Evolutionary conservation across 2,329 filamentous ascomycete genomes (phyloP), one percentile per base, ranked within the genome.

Genomic region (Xylaria sp.): DNA sequence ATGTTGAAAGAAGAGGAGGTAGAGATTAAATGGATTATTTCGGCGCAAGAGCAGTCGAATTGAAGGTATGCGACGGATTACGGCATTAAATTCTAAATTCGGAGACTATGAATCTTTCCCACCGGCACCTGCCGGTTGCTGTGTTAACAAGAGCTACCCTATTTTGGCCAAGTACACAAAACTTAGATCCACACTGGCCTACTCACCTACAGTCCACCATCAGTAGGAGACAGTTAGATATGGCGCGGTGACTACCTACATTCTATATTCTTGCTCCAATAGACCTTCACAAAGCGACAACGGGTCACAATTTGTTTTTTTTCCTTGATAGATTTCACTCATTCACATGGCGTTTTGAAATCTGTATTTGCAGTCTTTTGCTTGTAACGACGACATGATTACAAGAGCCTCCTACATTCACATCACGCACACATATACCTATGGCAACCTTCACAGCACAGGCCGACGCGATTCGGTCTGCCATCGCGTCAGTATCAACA

Each of bases 401-500:
- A 76, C 25, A 71, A 74, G 53, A 69, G 68, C 69, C 59, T 48
- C 55, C 59, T 48, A 58, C 54, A 72, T 50, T 29, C 42, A 63
- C 53, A 44, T 40, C 13, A 61, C 42, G 16, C 27, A 25, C 44
- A 59, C 54, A 35, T 60, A 47, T 63, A 68, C 53, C 65, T 62
- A 85, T 86, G 84, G 78, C 82, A 80, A 81, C 83, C 69, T 71
- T 80, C 75, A 80, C 82, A 71, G 76, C 77, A 72, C 83, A 83
- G 73, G 77, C 75, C 74, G 84, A 86, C 69, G 82, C 85, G 69
- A 84, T 88, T 75, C 89, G 88, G 75, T 80, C 81, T 69, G 86
- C 86, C 50, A 79, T 89, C 71, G 80, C 84, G 69, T 86, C 84
- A 63, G 82, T 82, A 13, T 79, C 84, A 55, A 88, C 83, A 73